Evolutionary conservation across 495 filamentous ascomycete species (phyloP).

Genomic region (Talaromyces liani): DNA sequence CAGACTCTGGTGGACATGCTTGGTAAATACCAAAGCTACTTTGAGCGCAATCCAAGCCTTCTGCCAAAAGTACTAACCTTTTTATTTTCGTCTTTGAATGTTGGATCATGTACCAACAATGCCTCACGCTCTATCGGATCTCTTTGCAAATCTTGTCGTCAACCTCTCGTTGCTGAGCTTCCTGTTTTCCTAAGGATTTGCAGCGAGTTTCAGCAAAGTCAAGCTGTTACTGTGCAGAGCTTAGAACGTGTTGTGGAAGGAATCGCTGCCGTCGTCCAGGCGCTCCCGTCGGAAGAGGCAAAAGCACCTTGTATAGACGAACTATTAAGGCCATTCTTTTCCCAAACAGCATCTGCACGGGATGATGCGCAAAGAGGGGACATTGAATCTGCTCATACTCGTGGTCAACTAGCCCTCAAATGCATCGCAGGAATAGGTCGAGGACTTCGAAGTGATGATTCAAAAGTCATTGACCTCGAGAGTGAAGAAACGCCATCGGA

Average conservation of each 20-base stretch:
- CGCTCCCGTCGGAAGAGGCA: conserved; percentile 53
- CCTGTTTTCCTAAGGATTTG: conserved; percentile 73
- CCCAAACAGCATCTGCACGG: conserved; percentile 27
- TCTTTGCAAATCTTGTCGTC: conserved; percentile 75
- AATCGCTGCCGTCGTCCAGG: conserved; percentile 80
- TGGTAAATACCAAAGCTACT: conserved; percentile 73
- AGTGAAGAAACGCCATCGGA: conserved; percentile 27
- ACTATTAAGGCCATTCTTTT: conserved; percentile 55
- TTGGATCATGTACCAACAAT: conserved; percentile 54
- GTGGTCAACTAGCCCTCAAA: conserved; percentile 58
- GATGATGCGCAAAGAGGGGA: conserved; percentile 27
- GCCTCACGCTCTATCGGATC: conserved; percentile 77
- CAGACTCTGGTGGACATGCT: conserved; percentile 73
- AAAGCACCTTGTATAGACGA: conserved; percentile 55
- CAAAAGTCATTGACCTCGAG: conserved; percentile 62
- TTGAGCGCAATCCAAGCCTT: conserved; percentile 61
- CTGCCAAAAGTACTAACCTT: conserved; percentile 74
- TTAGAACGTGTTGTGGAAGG: conserved; percentile 79
- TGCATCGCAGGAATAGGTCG: conserved; percentile 73
- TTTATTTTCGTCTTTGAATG: conserved; percentile 67
- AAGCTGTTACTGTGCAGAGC: conserved; percentile 56
- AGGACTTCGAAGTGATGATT: conserved; percentile 66
- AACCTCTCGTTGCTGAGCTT: conserved; percentile 61
- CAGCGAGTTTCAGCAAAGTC: conserved; percentile 50
- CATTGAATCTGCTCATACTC: conserved; percentile 38